Conservation (phyloP, 2,329 filamentous ascomycete genomes). For the Balansia obtecta region DNA sequence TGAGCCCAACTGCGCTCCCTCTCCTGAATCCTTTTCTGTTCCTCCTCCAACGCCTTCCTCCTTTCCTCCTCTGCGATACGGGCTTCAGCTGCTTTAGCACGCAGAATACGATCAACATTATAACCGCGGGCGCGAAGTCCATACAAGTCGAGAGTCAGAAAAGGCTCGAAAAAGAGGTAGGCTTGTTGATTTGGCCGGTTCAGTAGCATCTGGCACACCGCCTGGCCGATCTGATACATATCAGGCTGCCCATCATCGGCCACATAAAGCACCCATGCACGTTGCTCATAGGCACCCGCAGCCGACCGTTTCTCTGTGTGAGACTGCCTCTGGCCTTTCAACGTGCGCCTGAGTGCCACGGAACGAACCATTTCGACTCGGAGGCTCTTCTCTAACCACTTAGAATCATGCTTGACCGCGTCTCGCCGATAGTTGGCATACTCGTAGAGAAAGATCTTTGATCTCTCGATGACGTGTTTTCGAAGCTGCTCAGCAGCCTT, state of each 20-base stretch:
- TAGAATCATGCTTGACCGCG: slow-evolving; percentile 71
- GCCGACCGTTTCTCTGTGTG: slow-evolving; percentile 67
- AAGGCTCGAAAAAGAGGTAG: slow-evolving; percentile 80
- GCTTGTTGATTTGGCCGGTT: slow-evolving; percentile 77
- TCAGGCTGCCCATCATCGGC: slow-evolving; percentile 57
- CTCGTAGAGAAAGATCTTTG: slow-evolving; percentile 80
- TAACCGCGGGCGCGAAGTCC: slow-evolving; percentile 80
- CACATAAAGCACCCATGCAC: slow-evolving; percentile 61
- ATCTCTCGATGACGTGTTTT: slow-evolving; percentile 75
- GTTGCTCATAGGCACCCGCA: slow-evolving; percentile 42
- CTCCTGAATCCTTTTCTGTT: slow-evolving; percentile 54
- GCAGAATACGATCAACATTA: slow-evolving; percentile 89
- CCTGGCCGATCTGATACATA: slow-evolving; percentile 85
- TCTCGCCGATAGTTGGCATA: slow-evolving; percentile 58
- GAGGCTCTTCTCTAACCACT: slow-evolving; percentile 83
- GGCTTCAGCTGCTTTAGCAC: slow-evolving; percentile 76
- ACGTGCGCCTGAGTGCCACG: slow-evolving; percentile 64
- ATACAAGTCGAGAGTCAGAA: slow-evolving; percentile 73
- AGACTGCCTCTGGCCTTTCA: slow-evolving; percentile 56
- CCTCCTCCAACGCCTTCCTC: slow-evolving; percentile 59
- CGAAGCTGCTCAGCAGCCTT: slow-evolving; percentile 55
- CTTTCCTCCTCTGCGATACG: slow-evolving; percentile 75
- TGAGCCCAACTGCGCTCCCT: slow-evolving; percentile 32
- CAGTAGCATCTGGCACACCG: slow-evolving; percentile 69
- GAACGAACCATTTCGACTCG: slow-evolving; percentile 65